phyloP scores from a whole-genome alignment of 768 basidiomycete species.

The Suillus sp. region DNA sequence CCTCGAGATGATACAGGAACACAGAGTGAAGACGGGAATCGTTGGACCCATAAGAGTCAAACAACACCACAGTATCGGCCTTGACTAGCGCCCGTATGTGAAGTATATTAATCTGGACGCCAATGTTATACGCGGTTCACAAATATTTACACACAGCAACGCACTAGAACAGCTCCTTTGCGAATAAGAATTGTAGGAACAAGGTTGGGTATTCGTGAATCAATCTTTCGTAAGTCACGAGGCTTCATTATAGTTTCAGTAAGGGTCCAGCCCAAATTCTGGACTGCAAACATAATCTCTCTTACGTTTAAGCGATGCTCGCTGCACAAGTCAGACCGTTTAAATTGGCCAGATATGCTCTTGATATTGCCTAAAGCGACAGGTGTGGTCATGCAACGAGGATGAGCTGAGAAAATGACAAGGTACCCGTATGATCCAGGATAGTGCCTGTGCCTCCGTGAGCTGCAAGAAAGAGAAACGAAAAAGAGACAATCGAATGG shows the following conservation, averaged over 20 bases:
- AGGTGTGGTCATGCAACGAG: constrained; percentile 30
- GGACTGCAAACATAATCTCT: constrained; percentile 16
- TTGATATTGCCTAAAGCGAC: constrained; percentile 70
- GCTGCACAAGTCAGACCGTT: constrained; percentile 83
- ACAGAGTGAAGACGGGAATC: constrained; percentile 86
- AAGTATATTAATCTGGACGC: constrained; percentile 78
- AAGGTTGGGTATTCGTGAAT: constrained; percentile 90
- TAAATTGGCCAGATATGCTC: constrained; percentile 87
- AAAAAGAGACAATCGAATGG: constrained; percentile 15
- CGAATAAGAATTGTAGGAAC: constrained; percentile 92
- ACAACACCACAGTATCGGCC: constrained; percentile 87
- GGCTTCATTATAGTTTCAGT: constrained; percentile 53
- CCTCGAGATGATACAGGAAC: constrained; percentile 87
- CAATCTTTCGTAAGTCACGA: constrained; percentile 95
- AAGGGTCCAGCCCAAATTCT: constrained; percentile 21
- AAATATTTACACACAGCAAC: constrained; percentile 28
- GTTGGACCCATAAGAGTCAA: constrained; percentile 87
- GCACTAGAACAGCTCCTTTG: constrained; percentile 82
- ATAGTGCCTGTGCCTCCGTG: constrained; percentile 67
- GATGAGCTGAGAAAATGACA: constrained; percentile 16
- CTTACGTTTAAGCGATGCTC: constrained; percentile 89
- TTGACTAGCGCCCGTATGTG: constrained; percentile 96
- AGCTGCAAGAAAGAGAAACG: constrained; percentile 11
- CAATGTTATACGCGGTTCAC: constrained; percentile 15
- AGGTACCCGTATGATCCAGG: constrained; percentile 77